Conservation (phyloP, 1,139 yeast species). For the Diutina ranongensis region DNA sequence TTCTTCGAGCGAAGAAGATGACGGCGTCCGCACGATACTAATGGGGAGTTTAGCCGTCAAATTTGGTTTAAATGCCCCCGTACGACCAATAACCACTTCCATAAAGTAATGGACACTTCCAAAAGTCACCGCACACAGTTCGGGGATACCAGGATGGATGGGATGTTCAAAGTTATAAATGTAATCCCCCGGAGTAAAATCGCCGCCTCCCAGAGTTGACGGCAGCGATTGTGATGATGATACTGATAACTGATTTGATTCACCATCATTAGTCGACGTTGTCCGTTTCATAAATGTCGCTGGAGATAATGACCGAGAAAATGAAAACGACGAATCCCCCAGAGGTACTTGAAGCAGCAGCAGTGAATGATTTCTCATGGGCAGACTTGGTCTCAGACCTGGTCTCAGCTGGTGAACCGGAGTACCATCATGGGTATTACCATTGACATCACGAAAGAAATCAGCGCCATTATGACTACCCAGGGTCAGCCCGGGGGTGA, state of each 20-base stretch:
- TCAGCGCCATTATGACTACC: conserved; percentile 41
- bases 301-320: conserved; percentile 10
- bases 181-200: conserved; percentile 71
- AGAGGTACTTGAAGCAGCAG: not conserved
- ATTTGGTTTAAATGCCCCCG: conserved; percentile 79
- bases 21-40: conserved; percentile 60
- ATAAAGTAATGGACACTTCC: conserved; percentile 66
- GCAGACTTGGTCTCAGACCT: conserved; percentile 10
- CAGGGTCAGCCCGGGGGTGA: conserved; percentile 28
- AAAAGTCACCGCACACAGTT: conserved; percentile 64
- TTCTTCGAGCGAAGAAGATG: conserved; percentile 72
- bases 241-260: conserved; percentile 9
- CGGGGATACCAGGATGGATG: conserved; percentile 74
- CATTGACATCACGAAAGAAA: conserved; percentile 10
- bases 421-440: not conserved
- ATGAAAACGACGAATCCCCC: conserved; percentile 14
- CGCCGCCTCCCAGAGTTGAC: conserved; percentile 7
- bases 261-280: conserved; percentile 20
- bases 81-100: conserved; percentile 58
- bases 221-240: conserved; percentile 13
- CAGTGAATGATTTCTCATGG: conserved; percentile 17
- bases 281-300: conserved; percentile 28
- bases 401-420: not conserved
- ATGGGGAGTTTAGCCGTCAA: conserved; percentile 55
- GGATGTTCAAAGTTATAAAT: conserved; percentile 87